phyloP scores from a whole-genome alignment of 169 alveolate genomes.

The Cystoisospora suis region DNA sequence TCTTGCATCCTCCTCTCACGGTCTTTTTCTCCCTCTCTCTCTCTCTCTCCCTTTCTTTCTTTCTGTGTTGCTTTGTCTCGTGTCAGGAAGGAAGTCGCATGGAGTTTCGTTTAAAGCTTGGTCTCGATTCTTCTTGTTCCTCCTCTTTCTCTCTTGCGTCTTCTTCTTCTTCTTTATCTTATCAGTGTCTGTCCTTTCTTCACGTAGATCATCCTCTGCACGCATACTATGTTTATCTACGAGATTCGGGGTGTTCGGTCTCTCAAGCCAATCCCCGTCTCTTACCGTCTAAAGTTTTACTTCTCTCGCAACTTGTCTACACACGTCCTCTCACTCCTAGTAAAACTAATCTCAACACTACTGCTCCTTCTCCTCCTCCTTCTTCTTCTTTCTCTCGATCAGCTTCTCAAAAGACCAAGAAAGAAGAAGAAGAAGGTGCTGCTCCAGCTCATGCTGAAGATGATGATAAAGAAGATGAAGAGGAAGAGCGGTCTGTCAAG shows the following conservation, averaged over 20 bases:
- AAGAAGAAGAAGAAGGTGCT: background rate
- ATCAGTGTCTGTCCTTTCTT: conserved; percentile 55
- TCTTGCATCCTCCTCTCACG: background rate
- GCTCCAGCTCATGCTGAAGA: background rate
- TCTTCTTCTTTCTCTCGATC: no score
- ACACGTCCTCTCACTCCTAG: no score
- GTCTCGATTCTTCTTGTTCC: conserved; percentile 17
- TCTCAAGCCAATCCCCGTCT: conserved; percentile 3
- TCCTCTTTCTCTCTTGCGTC: no score
- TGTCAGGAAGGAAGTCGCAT: conserved; percentile 64
- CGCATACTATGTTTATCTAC: conserved; percentile 51
- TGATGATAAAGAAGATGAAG: background rate
- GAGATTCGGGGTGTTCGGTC: conserved; percentile 42
- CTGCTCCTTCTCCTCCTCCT: no score
- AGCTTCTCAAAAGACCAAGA: no score
- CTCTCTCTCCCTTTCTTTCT: background rate
- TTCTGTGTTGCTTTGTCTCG: background rate
- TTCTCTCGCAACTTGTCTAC: background rate
- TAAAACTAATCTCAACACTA: no score
- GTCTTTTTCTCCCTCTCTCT: background rate
- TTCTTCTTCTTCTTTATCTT: no score
- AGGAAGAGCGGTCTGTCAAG: background rate
- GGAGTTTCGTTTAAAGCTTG: conserved; percentile 64
- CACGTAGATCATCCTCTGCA: conserved; percentile 53
- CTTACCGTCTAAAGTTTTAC: conserved; percentile 18